Conservation (phyloP, 164 flowering plant species). For the Euptelea pleiosperma region DNA sequence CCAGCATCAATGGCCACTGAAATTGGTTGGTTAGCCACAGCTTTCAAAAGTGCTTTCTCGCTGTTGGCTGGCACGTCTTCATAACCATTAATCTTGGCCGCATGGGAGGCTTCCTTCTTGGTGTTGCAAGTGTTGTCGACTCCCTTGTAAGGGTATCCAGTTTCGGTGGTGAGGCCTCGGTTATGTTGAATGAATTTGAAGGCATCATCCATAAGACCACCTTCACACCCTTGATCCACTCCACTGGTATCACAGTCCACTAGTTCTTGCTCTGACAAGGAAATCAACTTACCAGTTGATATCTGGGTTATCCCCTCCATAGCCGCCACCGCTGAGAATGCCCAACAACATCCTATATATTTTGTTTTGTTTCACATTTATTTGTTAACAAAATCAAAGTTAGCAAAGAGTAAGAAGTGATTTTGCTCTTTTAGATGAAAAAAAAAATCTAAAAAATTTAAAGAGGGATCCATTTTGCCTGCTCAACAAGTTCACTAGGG, state of each 20-base stretch:
- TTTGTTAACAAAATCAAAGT: too few relatives aligned
- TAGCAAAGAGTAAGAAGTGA: too few relatives aligned
- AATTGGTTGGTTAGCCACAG: slow-evolving; percentile 30
- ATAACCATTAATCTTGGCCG: slow-evolving; percentile 19
- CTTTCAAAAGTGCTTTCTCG: slow-evolving; percentile 24
- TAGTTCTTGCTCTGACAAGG: slow-evolving; percentile 32
- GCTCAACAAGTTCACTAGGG: too few relatives aligned
- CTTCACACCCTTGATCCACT: slow-evolving; percentile 16
- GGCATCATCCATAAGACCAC: slow-evolving; percentile 31
- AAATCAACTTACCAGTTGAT: slow-evolving; percentile 23
- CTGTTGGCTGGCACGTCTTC: slow-evolving; percentile 23
- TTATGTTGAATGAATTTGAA: slow-evolving; percentile 23
- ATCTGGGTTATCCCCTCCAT: slow-evolving; percentile 27
- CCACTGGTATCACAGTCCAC: slow-evolving; percentile 27
- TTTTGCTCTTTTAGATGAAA: too few relatives aligned
- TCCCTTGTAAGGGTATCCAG: slow-evolving; percentile 24
- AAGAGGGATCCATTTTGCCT: neutral
- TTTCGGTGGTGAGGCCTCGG: slow-evolving; percentile 14
- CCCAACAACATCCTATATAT: slow-evolving; percentile 37
- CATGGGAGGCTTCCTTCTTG: slow-evolving; percentile 11
- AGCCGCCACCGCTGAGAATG: slow-evolving; percentile 35
- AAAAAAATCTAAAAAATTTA: neutral
- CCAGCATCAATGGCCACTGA: slow-evolving; percentile 24
- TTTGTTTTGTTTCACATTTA: too few relatives aligned
- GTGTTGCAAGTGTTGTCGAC: slow-evolving; percentile 20